phyloP scores from a whole-genome alignment of 768 basidiomycete genomes.

The Leccinellum rugosiceps region DNA sequence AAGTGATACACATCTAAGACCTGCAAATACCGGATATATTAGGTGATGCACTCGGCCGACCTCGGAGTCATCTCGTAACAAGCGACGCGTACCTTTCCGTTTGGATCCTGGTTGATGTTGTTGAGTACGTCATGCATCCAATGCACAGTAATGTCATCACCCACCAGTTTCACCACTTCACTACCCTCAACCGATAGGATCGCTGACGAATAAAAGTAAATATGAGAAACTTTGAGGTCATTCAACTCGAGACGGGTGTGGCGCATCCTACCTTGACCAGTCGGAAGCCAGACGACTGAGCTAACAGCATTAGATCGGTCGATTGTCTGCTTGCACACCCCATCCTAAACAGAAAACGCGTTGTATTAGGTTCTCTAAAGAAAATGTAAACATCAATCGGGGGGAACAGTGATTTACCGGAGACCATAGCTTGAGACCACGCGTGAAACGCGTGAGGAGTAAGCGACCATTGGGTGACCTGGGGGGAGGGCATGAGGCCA shows the following conservation, averaged over 20 bases:
- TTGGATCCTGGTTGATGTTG: constrained; percentile 32
- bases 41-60: not conserved
- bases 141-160: constrained; percentile 1
- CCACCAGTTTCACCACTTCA: constrained; percentile 44
- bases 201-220: constrained; percentile 21
- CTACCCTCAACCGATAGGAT: constrained; percentile 51
- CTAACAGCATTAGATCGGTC: constrained; percentile 43
- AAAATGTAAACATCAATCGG: not conserved
- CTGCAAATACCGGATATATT: constrained; percentile 9
- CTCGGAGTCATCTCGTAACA: not conserved
- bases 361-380: not conserved
- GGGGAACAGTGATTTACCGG: constrained; percentile 29
- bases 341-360: constrained; percentile 33
- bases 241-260: not conserved
- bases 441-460: constrained; percentile 46
- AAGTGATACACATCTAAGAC: constrained; percentile 41
- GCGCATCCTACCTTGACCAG: constrained; percentile 38
- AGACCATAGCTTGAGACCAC: constrained; percentile 51
- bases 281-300: constrained; percentile 50
- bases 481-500: not conserved
- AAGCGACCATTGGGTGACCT: constrained; percentile 48
- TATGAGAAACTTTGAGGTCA: not conserved
- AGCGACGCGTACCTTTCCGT: constrained; percentile 33
- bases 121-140: not conserved
- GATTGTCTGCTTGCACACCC: constrained; percentile 48